Base-by-base conservation (phyloP, 768 basidiomycete species). In the Suillus americanus region DNA sequence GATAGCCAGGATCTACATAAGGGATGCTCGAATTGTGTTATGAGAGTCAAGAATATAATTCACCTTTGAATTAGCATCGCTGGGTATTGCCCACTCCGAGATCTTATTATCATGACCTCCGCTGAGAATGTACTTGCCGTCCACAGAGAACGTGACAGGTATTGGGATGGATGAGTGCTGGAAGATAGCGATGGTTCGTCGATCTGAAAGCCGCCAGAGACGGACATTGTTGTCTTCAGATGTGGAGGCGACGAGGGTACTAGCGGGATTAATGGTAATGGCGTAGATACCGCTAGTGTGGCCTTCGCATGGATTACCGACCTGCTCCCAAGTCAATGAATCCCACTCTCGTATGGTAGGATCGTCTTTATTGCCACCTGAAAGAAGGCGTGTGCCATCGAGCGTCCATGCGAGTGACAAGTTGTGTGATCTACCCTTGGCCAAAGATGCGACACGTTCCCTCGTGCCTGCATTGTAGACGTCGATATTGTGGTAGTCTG, bases 151-250 rank as follows among this genome's bases (percentile, higher is more conserved):
- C 1, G 25, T 50, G 14, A 28, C 25, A 25, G 1, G 2, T 8
- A 6, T 8, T 6, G 1, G 0, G 6, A 1, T 10, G 5, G 0
- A 25, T 9, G 25, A 28, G 25, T 16, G 48, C 48, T 16, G 1
- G 3, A 50, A 50, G 6, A 28, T 28, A 14, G 25, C 1, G 3
- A 50, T 28, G 1, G 14, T 28, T 8, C 3, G 48, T 25, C 0
- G 14, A 28, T 50, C 23, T 28, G 25, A 28, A 3, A 50, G 48
- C 25, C 1, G 3, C 46, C 46, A 48, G 23, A 48, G 46, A 12
- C 46, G 46, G 23, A 48, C 12, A 48, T 48, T 3, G 0, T 13
- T 13, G 46, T 48, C 23, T 0, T 5, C 0, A n/a, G 46, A 48
- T 23, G n/a, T 23, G 1, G 23, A 48, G 5, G 12, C 23, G 12